Conservation (phyloP, 176 grass and related monocot species). For the Olyra latifolia region DNA sequence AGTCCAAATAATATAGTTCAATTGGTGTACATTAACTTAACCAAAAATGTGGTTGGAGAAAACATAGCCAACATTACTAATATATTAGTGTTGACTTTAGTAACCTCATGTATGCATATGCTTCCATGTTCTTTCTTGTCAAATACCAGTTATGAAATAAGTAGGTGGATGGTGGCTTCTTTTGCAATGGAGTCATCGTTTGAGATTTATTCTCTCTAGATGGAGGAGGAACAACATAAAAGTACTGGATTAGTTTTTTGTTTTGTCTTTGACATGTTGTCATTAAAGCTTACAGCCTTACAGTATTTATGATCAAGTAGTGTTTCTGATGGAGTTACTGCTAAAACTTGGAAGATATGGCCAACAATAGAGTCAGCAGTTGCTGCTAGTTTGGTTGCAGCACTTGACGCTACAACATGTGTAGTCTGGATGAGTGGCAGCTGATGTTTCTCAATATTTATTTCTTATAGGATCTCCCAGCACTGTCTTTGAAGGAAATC, state of each 20-base stretch:
- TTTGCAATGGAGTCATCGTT: background rate
- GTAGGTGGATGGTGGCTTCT: background rate
- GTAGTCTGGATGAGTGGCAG: conserved; percentile 9
- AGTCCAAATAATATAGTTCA: conserved; percentile 11
- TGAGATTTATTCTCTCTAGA: conserved; percentile 15
- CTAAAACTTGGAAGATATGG: conserved; percentile 28
- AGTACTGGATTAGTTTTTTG: conserved; percentile 2
- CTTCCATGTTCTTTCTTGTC: background rate
- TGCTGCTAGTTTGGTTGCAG: conserved; percentile 10
- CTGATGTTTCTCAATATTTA: conserved; percentile 34
- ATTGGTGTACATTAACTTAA: background rate
- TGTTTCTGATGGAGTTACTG: conserved; percentile 2
- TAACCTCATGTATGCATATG: background rate
- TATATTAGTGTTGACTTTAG: conserved; percentile 12
- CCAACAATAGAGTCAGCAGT: conserved; percentile 10
- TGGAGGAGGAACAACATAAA: background rate
- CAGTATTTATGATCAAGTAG: background rate
- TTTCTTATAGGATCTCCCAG: conserved; percentile 70
- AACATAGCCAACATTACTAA: background rate
- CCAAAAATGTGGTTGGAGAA: background rate
- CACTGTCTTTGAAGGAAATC: conserved; percentile 67
- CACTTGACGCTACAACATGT: background rate
- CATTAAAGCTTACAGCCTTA: background rate
- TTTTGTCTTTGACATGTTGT: background rate
- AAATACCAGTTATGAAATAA: conserved; percentile 10